Base-by-base conservation (phyloP, 139 green algal species). In the Protoeuglena noctilucae region DNA sequence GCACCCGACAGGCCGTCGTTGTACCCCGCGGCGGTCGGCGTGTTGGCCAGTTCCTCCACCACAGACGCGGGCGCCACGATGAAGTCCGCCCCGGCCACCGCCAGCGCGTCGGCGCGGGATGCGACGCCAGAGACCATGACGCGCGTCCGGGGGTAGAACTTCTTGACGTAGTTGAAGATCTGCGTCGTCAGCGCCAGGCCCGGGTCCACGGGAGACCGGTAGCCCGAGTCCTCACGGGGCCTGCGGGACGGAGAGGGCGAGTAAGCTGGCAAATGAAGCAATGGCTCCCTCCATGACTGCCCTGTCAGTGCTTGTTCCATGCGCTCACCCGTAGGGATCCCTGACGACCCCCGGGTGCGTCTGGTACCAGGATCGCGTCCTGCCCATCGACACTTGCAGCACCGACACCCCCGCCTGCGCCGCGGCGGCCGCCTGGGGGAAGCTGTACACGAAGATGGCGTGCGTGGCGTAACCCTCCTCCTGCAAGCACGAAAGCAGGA, bases 341-440 rank as follows among this genome's bases (percentile, higher is more conserved):
- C 70, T 57, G 51, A 89, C 81, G 28, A 69, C 65, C 6, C 79
- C 79, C 0, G 84, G 84, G 66, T 93, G 50, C 48, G 71, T 71
- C 53, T 78, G 70, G 75, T 85, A 94, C 77, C 81, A 94, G 53
- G 93, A 80, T 40, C 63, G 52, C n/a, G 83, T 72, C n/a, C 70
- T 67, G 0, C 79, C 81, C 24, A 90, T 73, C 54, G 86, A 88
- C 12, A 79, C 55, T 43, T 85, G 76, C 14, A 94, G 53, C 14
- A 93, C 77, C 50, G 61, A 77, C 7, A 75, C 75, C 29, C 82
- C 81, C 1, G 66, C 78, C 62, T 93, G 73, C 0, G 75, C 75
- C 1, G 82, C 82, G 17, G 81, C 74, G 1, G 66, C 63, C n/a
- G 66, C 80, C 63, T 92, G 82, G 12, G 73, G 53, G 46, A 86